Conservation (phyloP, 768 basidiomycete species). For the Tylopilus plumbeoviolaceoides region DNA sequence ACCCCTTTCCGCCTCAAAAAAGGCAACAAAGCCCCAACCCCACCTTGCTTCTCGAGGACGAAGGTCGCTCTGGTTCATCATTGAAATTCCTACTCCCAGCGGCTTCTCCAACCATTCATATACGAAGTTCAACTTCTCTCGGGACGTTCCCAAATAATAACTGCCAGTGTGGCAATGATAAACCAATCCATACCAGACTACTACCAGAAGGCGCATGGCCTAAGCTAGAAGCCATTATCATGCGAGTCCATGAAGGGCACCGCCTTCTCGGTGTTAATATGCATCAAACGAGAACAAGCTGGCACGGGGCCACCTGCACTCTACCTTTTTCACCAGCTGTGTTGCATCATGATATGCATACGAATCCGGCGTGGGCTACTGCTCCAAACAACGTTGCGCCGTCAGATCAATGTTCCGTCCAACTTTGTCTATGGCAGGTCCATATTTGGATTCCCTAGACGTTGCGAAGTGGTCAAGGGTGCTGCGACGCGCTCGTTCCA, state of each 20-base stretch:
- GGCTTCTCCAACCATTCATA: slow-evolving; percentile 7
- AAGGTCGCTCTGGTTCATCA: slow-evolving; percentile 12
- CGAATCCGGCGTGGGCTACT: slow-evolving; percentile 5
- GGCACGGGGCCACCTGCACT: slow-evolving; percentile 1
- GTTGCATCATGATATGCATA: slow-evolving; percentile 3
- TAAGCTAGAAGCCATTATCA: slow-evolving; percentile 4
- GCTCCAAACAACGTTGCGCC: background rate
- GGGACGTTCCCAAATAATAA: slow-evolving; percentile 1
- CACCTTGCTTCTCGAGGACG: slow-evolving; percentile 7
- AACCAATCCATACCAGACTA: background rate
- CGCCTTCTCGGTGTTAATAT: slow-evolving; percentile 10
- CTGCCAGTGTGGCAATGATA: slow-evolving; percentile 13
- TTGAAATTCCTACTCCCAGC: slow-evolving; percentile 9
- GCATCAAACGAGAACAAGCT: slow-evolving; percentile 6
- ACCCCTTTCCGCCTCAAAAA: slow-evolving; percentile 11
- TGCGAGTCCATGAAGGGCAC: background rate
- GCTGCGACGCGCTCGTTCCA: background rate
- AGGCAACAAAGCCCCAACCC: slow-evolving; percentile 2
- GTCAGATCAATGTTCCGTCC: background rate
- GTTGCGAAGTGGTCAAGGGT: background rate
- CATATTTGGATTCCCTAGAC: background rate
- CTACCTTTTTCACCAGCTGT: background rate
- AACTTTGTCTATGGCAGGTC: background rate
- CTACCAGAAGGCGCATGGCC: background rate
- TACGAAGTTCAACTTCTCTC: slow-evolving; percentile 7